Evolutionary conservation across 2,329 filamentous ascomycete genomes (phyloP).

Genomic region (Grosmannia penicillata): DNA sequence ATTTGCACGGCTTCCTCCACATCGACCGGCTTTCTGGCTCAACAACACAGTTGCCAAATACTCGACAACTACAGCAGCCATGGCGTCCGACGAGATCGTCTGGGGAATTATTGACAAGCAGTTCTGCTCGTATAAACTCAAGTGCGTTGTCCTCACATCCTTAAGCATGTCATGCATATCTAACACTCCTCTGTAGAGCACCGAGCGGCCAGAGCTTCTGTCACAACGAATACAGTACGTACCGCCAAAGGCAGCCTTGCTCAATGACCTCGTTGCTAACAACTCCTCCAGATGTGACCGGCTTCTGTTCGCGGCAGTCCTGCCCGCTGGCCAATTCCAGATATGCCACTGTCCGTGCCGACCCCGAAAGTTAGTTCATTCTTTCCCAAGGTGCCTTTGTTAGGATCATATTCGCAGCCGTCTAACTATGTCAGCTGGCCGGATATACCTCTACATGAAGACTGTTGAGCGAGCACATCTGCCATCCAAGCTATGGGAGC

Average conservation of each 20-base stretch:
- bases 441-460: slow-evolving; percentile 94
- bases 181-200: slow-evolving; percentile 12
- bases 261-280: neutral
- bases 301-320: slow-evolving; percentile 48
- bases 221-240: slow-evolving; percentile 72
- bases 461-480: slow-evolving; percentile 78
- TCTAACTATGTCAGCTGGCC: slow-evolving; percentile 18
- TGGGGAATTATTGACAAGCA: slow-evolving; percentile 96
- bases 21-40: neutral
- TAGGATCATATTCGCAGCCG: neutral
- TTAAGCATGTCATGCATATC: neutral
- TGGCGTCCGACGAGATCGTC: slow-evolving; percentile 91
- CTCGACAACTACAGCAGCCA: slow-evolving; percentile 23
- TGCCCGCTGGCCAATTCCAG: slow-evolving; percentile 84
- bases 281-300: slow-evolving; percentile 17
- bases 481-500: slow-evolving; percentile 88
- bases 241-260: too few species aligned
- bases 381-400: neutral
- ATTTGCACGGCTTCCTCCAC: neutral
- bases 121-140: slow-evolving; percentile 90
- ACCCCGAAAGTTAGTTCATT: slow-evolving; percentile 33
- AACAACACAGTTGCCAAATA: neutral
- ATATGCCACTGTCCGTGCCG: slow-evolving; percentile 80
- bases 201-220: slow-evolving; percentile 87
- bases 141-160: slow-evolving; percentile 33